A percentile compares a stretch with the other conserved stretches of the same genome.
Conservation (phyloP, 1,139 yeast genomes). For the Nadsonia starkeyi-henricii region DNA sequence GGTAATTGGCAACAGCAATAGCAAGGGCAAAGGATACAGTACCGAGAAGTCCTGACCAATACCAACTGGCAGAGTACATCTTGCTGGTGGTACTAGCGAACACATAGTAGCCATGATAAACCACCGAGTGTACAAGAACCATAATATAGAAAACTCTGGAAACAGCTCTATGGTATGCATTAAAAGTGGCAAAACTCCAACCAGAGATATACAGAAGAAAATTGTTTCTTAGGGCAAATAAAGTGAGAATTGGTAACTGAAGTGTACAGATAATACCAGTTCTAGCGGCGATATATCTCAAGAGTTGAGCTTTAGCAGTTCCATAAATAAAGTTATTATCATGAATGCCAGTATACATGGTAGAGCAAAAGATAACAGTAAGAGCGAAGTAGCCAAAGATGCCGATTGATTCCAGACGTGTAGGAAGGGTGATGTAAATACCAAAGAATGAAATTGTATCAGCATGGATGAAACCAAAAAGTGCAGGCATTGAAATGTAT, state of each 20-base stretch:
- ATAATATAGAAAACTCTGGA: slow-evolving; percentile 40
- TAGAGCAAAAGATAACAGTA: slow-evolving; percentile 29
- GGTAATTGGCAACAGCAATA: slow-evolving; percentile 36
- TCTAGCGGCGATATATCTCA: slow-evolving; percentile 38
- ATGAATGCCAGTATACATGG: slow-evolving; percentile 30
- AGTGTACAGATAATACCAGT: slow-evolving; percentile 47
- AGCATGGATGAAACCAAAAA: slow-evolving; percentile 22
- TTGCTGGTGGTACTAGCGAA: slow-evolving; percentile 21
- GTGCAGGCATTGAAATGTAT: slow-evolving; percentile 21
- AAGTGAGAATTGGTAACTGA: slow-evolving; percentile 39
- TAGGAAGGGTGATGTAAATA: slow-evolving; percentile 33
- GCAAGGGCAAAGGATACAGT: slow-evolving; percentile 33
- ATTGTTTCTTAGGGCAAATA: slow-evolving; percentile 51
- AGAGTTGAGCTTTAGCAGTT: slow-evolving; percentile 29
- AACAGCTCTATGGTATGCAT: slow-evolving; percentile 46
- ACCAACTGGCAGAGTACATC: slow-evolving; percentile 1
- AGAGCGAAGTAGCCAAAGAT: slow-evolving; percentile 35
- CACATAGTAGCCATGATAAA: slow-evolving; percentile 25
- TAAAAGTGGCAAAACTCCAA: slow-evolving; percentile 48
- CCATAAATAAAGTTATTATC: slow-evolving; percentile 28
- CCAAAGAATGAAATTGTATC: slow-evolving; percentile 12
- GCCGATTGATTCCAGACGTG: slow-evolving; percentile 45
- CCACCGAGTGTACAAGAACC: slow-evolving; percentile 25
- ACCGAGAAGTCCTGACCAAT: slow-evolving; percentile 39
- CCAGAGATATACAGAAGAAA: slow-evolving; percentile 43